Conservation (phyloP, 805 yeast genomes). For the Cyberlindnera bimundalis region DNA sequence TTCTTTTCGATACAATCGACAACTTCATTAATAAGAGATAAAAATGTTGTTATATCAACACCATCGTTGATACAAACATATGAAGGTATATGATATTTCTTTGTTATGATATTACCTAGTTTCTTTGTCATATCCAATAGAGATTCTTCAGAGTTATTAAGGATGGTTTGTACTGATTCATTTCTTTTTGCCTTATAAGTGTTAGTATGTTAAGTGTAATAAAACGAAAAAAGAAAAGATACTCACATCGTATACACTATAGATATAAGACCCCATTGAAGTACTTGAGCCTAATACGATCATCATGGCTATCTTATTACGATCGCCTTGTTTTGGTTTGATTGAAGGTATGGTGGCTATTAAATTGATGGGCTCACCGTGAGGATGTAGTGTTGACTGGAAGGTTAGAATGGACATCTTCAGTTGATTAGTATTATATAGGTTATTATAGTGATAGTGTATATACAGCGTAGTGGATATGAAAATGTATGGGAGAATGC, state of each 20-base stretch:
- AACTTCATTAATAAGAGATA: constrained; percentile 28
- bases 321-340: constrained; percentile 1
- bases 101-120: constrained; percentile 38
- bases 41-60: constrained; percentile 33
- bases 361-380: neutral
- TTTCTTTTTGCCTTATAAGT: constrained; percentile 9
- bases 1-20: constrained; percentile 29
- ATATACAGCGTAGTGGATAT: too few relatives aligned
- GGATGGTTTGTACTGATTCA: constrained; percentile 39
- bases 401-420: neutral
- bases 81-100: constrained; percentile 39
- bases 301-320: constrained; percentile 15
- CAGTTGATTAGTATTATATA: neutral
- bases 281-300: constrained; percentile 5
- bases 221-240: neutral
- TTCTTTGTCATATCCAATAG: constrained; percentile 42
- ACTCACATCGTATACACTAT: constrained; percentile 13
- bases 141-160: constrained; percentile 39
- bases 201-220: neutral
- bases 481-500: too few relatives aligned
- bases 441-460: neutral
- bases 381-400: neutral
- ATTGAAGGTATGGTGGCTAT: neutral
- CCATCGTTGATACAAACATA: constrained; percentile 45
- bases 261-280: constrained; percentile 16